Conservation (phyloP, 2,329 filamentous ascomycete genomes). For the Microdochium trichocladiopsis region DNA sequence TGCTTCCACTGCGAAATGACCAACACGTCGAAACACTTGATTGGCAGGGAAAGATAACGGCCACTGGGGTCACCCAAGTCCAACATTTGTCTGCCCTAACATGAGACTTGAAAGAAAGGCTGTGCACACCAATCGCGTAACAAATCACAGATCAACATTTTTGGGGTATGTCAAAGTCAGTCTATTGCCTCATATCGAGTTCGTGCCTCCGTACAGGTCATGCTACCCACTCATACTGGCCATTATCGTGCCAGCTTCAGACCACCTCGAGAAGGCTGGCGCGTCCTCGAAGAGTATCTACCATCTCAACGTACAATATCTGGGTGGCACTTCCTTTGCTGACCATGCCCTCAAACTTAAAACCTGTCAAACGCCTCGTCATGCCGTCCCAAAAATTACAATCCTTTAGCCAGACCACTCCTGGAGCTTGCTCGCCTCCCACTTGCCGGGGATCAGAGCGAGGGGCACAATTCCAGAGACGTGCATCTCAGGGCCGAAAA, state of each 20-base stretch:
- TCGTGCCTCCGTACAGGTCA: background rate
- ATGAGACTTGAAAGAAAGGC: no score
- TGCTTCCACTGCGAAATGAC: no score
- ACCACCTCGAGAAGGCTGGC: background rate
- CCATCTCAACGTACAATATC: background rate
- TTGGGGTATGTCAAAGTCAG: no score
- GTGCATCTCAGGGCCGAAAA: constrained; percentile 78
- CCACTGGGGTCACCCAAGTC: no score
- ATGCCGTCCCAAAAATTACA: constrained; percentile 1
- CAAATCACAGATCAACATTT: no score
- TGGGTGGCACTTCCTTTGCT: background rate
- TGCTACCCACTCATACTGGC: background rate
- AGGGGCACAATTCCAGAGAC: constrained; percentile 95
- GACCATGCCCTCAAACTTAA: background rate
- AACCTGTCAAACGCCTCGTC: background rate
- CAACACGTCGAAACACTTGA: no score
- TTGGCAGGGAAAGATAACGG: no score
- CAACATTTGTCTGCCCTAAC: no score
- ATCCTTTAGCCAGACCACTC: constrained; percentile 50
- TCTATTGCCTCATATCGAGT: background rate
- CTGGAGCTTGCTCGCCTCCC: constrained; percentile 52
- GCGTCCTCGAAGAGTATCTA: background rate
- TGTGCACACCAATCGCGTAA: no score
- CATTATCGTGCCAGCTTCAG: background rate
- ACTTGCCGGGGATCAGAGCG: constrained; percentile 64